Conservation (phyloP, 75 land plant species). For the Adiantum capillusveneris region DNA sequence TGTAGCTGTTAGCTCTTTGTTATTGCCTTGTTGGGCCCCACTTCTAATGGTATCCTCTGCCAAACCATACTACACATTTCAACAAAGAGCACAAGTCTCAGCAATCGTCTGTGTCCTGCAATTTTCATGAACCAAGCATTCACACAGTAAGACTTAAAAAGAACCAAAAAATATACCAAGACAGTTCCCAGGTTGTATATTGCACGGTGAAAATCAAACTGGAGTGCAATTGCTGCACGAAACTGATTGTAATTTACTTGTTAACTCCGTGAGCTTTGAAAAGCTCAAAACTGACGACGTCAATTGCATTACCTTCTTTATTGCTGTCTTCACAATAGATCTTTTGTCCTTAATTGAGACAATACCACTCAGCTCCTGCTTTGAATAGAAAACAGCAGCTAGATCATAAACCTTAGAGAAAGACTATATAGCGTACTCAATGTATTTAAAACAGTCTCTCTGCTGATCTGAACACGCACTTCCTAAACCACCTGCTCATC, state of each 20-base stretch:
- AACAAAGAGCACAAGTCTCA: conserved; percentile 1
- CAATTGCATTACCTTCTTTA: conserved; percentile 64
- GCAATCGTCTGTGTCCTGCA: too few species aligned
- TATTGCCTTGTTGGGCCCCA: conserved; percentile 36
- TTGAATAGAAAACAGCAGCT: too few species aligned
- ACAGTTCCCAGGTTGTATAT: conserved; percentile 98
- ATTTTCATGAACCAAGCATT: too few species aligned
- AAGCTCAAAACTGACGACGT: too few species aligned
- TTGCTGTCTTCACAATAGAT: conserved; percentile 76
- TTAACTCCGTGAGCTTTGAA: too few species aligned
- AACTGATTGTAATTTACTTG: too few species aligned
- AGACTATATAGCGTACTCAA: too few species aligned
- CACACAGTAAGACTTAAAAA: too few species aligned
- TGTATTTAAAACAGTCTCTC: too few species aligned
- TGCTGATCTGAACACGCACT: too few species aligned
- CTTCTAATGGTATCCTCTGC: conserved; percentile 87
- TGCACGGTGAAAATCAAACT: conserved; percentile 97
- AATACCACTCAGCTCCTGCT: conserved; percentile 92
- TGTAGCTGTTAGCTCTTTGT: conserved; percentile 57
- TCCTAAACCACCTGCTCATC: too few species aligned
- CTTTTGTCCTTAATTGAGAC: conserved; percentile 82
- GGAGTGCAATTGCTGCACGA: conserved; percentile 86
- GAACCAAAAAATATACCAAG: conserved; percentile 44
- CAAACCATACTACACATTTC: conserved; percentile 79
- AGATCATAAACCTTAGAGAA: too few species aligned